Base-by-base conservation (phyloP, 164 flowering plant species). In the Chimonanthus praecox region DNA sequence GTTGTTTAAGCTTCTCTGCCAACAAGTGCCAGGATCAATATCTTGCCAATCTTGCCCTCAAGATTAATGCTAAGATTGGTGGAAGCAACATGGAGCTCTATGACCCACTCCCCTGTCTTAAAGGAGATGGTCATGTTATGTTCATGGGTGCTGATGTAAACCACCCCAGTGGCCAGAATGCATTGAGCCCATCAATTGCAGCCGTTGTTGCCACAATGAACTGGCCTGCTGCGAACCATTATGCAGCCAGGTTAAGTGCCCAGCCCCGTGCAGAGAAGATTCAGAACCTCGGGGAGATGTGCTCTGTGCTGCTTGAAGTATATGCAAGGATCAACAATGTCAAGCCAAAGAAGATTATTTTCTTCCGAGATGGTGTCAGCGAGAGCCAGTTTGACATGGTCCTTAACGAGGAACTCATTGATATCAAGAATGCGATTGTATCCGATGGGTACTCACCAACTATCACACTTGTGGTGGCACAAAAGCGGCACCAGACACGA, bases 71-170 rank as follows among this genome's bases (percentile, higher is more conserved):
- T 33, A 33, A 33, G 33, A 1, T 33, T 33, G 33, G 33, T 33
- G 33, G 33, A 33, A 33, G 33, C 33, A 33, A 33, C 33, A 33
- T 33, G 33, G 33, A 33, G 33, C 33, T 33, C 33, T 33, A 33
- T 33, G 33, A 33, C 33, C 33, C 33, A 1, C 33, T 33, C 33
- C 33, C 33, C 33, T 33, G 33, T 33, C 33, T 33, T 33, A 33
- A 33, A 33, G 33, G 33, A 33, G 33, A 33, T 33, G 33, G 33
- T 33, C 33, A 33, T 33, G 33, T 33, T 33, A 33, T 33, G 33
- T 86, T 91, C 70, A 76, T 93, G 8, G 98, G 98, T 3, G 96
- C 96, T 72, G 96, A 89, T 81, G 98, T 93, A n/a, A 91, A 93
- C 82, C 98, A 93, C 74, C 98, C 96, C 7, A 80, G 75, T 9